These are phyloP conservation scores for Cardamine resedifolia DNA, from an alignment of 345 rosid species.

Conservation along the genomic window DNA sequence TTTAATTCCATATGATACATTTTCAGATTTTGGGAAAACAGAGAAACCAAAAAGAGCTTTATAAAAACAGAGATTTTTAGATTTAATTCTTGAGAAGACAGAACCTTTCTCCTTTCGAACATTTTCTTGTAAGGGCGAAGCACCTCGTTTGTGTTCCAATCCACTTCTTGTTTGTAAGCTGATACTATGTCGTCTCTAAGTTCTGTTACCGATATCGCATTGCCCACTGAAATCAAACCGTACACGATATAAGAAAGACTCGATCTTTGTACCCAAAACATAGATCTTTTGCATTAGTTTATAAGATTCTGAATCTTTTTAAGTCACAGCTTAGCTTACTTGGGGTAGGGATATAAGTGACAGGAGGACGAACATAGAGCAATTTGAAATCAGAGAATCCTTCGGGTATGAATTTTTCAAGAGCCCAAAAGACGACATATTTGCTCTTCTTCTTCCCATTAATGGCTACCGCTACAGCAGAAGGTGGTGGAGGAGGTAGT, in stretches of 20 bases:
- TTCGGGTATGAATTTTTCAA: slow-evolving; percentile 54
- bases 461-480: slow-evolving; percentile 61
- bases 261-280: slow-evolving; percentile 9
- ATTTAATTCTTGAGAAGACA: slow-evolving; percentile 20
- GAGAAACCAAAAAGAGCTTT: background rate
- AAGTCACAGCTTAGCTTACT: slow-evolving; percentile 50
- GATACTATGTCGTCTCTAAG: slow-evolving; percentile 70
- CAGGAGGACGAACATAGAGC: slow-evolving; percentile 63
- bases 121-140: slow-evolving; percentile 69
- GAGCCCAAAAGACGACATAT: slow-evolving; percentile 50
- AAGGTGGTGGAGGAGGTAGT: slow-evolving; percentile 42
- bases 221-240: slow-evolving; percentile 59
- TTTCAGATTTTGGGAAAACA: slow-evolving; percentile 13
- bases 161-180: slow-evolving; percentile 75
- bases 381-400: slow-evolving; percentile 59
- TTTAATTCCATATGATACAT: background rate
- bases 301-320: background rate
- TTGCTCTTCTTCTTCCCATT: slow-evolving; percentile 67
- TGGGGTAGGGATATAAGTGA: slow-evolving; percentile 72
- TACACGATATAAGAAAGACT: background rate
- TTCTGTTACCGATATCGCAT: slow-evolving; percentile 63
- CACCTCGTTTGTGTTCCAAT: slow-evolving; percentile 54
- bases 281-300: background rate
- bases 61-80: background rate
- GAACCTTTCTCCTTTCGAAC: slow-evolving; percentile 66